phyloP scores from a whole-genome alignment of 257 asterid genomes.

The Henckelia pumila region DNA sequence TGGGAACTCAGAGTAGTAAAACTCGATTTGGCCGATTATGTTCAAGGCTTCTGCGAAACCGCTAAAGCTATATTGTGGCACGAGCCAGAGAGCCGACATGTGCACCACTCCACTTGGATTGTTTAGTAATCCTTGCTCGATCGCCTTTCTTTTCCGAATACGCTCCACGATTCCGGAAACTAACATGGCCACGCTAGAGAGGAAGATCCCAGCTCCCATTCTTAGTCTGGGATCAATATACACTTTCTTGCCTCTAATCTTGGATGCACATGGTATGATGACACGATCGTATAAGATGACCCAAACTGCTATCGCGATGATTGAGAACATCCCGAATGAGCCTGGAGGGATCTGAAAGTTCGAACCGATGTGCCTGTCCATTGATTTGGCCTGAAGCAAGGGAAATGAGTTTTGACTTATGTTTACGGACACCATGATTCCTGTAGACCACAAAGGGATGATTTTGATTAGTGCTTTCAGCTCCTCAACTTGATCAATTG shows the following conservation, averaged over 20 bases:
- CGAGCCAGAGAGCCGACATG: slow-evolving; percentile 74
- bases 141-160: slow-evolving; percentile 38
- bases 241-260: slow-evolving; percentile 41
- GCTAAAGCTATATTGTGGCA: slow-evolving; percentile 47
- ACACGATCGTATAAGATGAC: slow-evolving; percentile 52
- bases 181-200: slow-evolving; percentile 45
- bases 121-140: slow-evolving; percentile 39
- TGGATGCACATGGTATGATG: slow-evolving; percentile 52
- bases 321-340: slow-evolving; percentile 50
- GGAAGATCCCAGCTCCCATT: slow-evolving; percentile 60
- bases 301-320: slow-evolving; percentile 47
- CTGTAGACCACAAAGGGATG: slow-evolving; percentile 70
- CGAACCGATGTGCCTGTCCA: slow-evolving; percentile 54
- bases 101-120: slow-evolving; percentile 36
- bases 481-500: slow-evolving; percentile 63
- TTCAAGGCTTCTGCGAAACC: slow-evolving; percentile 70
- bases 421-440: slow-evolving; percentile 56
- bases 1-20: slow-evolving; percentile 62
- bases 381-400: slow-evolving; percentile 58
- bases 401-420: slow-evolving; percentile 52
- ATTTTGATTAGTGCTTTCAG: slow-evolving; percentile 55
- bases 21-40: slow-evolving; percentile 58
- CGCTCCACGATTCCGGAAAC: slow-evolving; percentile 54
- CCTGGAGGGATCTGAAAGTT: slow-evolving; percentile 62
- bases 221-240: slow-evolving; percentile 42